Base-by-base conservation (phyloP, 2,329 filamentous ascomycete genomes). In the Didymella keratinophila region DNA sequence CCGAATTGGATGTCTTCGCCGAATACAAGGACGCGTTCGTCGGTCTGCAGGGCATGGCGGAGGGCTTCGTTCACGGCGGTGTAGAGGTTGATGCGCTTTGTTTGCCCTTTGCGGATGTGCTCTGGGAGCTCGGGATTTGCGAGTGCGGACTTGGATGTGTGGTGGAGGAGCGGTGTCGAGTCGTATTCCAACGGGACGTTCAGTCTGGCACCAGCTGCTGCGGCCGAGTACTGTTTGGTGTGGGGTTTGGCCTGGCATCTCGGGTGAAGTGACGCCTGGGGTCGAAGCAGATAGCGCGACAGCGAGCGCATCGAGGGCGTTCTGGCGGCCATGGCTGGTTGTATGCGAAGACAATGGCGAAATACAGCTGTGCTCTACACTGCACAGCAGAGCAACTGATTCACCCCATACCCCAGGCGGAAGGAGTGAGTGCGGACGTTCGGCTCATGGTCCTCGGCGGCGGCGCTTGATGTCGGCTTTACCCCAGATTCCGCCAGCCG, bases 1-100 rank as follows among this genome's bases (percentile, higher is more conserved):
- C 95, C 95, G 69, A 99, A 99, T 14, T 95, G 92, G 8, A 99
- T 93, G 74, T 99, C 95, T 78, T 99, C 95, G 41, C 95, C 95
- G 71, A 99, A 99, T 10, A 99, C 84, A 56, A 98, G 81, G 21
- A 97, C 92, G 18, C 89, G 88, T 64, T 96, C 92, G 69, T 97
- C 93, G 34, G 89, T 86, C 16, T 89, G 86, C 27, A 99, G 84
- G 23, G 94, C 92, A 58, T 89, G 91, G 21, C 90, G 86, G 21
- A 99, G 83, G 11, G 94, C 93, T 65, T 94, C 88, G 75, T 98
- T 98, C 81, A 99, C 88, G 49, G 95, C 89, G 76, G 96, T 92
- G 80, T 95, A 97, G 36, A 97, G 85, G 78, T 98, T 98, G 84
- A 96, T 90, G 66, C 91, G 90, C 75, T 92, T 92, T 2, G 92